phyloP scores from a whole-genome alignment of 306 rosid genomes.

The Purshia tridentata region DNA sequence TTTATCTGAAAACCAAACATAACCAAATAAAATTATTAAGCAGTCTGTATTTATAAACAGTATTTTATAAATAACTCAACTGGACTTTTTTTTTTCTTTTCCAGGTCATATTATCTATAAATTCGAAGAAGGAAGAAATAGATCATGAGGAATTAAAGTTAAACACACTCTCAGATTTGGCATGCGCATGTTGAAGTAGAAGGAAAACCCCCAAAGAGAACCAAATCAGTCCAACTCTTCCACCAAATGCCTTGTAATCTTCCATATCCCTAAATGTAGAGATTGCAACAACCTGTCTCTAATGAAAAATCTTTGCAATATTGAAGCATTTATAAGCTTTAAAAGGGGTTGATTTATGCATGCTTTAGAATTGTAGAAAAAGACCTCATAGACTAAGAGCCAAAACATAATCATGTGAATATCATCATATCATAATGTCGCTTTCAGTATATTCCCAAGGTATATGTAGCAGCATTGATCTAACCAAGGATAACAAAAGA shows the following conservation, averaged over 20 bases:
- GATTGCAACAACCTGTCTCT: neutral
- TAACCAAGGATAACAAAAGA: slow-evolving; percentile 32
- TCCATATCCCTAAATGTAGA: slow-evolving; percentile 12
- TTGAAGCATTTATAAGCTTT: slow-evolving; percentile 11
- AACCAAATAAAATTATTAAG: neutral
- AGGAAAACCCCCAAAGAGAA: slow-evolving; percentile 42
- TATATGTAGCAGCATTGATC: slow-evolving; percentile 34
- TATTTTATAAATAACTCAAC: too few relatives aligned
- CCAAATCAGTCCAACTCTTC: slow-evolving; percentile 27
- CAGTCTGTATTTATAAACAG: too few relatives aligned
- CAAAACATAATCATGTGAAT: slow-evolving; percentile 7
- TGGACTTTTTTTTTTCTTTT: neutral
- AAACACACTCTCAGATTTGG: slow-evolving; percentile 32
- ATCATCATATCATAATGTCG: slow-evolving; percentile 20
- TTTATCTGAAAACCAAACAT: slow-evolving; percentile 25
- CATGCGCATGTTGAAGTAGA: slow-evolving; percentile 32
- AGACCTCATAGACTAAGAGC: slow-evolving; percentile 18
- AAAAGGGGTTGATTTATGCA: slow-evolving; percentile 23
- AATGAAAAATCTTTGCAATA: neutral
- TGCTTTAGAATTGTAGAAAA: neutral
- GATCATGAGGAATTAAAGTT: neutral
- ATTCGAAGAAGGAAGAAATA: neutral
- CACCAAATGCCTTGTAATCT: slow-evolving; percentile 11
- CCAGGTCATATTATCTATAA: neutral
- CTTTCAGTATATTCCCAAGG: slow-evolving; percentile 45